Evolutionary conservation across 1,284 basidiomycete species (phyloP).

Genomic region (Melampsora larici-populina): DNA sequence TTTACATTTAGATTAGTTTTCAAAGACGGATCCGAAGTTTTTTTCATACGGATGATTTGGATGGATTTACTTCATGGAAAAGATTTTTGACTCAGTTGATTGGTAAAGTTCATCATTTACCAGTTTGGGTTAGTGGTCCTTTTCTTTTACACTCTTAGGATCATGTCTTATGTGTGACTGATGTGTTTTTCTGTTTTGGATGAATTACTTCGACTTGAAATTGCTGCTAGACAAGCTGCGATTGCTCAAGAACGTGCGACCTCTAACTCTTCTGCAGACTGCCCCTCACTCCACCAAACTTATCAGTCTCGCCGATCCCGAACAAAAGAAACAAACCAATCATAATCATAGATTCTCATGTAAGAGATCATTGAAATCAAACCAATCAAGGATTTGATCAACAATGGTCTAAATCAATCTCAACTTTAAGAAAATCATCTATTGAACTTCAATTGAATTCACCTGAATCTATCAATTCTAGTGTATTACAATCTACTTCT

Average conservation of each 20-base stretch:
- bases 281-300: too few species aligned
- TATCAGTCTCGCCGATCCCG: too few species aligned
- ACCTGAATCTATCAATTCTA: too few species aligned
- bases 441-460: too few species aligned
- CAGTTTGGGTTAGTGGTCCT: constrained; percentile 34
- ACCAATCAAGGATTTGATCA: too few species aligned
- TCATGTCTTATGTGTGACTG: neutral
- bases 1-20: constrained; percentile 38
- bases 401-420: too few species aligned
- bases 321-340: too few species aligned
- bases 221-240: constrained; percentile 14
- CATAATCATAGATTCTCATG: too few species aligned
- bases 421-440: too few species aligned
- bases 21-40: constrained; percentile 41
- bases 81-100: constrained; percentile 28
- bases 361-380: too few species aligned
- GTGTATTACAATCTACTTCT: too few species aligned
- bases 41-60: constrained; percentile 37
- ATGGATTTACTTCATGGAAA: constrained; percentile 33
- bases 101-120: constrained; percentile 36
- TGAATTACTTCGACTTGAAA: constrained; percentile 37
- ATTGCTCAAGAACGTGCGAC: neutral
- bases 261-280: neutral
- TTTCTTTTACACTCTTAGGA: neutral
- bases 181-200: neutral